Percentiles rank a stretch among this genome's conserved stretches.
Evolutionary conservation across 441 rosid genomes (phyloP).

Genomic region (Adansonia gregorii): DNA sequence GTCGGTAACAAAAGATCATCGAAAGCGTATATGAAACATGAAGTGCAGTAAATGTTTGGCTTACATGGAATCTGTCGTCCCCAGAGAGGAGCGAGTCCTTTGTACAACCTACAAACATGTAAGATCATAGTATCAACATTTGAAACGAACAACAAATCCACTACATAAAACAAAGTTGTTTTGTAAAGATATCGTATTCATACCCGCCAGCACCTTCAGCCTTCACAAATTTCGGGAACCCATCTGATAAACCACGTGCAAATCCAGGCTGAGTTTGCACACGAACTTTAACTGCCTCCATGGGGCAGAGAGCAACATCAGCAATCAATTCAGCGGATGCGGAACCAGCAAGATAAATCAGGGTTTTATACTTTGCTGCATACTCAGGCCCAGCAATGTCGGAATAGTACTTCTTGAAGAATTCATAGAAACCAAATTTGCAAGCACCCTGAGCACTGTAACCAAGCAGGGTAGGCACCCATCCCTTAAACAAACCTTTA

Average conservation of each 20-base stretch:
- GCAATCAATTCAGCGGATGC: slow-evolving; percentile 78
- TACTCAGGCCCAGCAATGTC: slow-evolving; percentile 75
- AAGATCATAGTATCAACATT: neutral
- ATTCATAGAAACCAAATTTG: slow-evolving; percentile 70
- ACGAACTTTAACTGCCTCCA: slow-evolving; percentile 79
- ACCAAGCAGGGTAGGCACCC: slow-evolving; percentile 74
- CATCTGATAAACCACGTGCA: slow-evolving; percentile 78
- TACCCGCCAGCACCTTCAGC: slow-evolving; percentile 64
- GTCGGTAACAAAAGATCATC: neutral
- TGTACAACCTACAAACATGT: slow-evolving; percentile 51
- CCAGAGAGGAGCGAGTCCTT: slow-evolving; percentile 77
- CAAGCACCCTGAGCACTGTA: slow-evolving; percentile 82
- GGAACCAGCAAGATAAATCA: slow-evolving; percentile 74
- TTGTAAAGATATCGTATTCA: neutral
- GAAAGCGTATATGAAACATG: neutral
- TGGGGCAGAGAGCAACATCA: slow-evolving; percentile 73
- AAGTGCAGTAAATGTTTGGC: slow-evolving; percentile 23
- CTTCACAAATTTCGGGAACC: slow-evolving; percentile 62
- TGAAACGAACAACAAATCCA: neutral
- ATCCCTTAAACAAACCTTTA: slow-evolving; percentile 66
- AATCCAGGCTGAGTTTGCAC: slow-evolving; percentile 84
- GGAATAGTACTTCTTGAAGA: slow-evolving; percentile 72
- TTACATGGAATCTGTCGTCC: slow-evolving; percentile 88
- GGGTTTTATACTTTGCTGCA: slow-evolving; percentile 66
- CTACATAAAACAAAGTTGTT: neutral